Evolutionary conservation across 108 stramenopile species (phyloP), one percentile per base, ranked within the genome.

Genomic region (Skeletonema grethae): DNA sequence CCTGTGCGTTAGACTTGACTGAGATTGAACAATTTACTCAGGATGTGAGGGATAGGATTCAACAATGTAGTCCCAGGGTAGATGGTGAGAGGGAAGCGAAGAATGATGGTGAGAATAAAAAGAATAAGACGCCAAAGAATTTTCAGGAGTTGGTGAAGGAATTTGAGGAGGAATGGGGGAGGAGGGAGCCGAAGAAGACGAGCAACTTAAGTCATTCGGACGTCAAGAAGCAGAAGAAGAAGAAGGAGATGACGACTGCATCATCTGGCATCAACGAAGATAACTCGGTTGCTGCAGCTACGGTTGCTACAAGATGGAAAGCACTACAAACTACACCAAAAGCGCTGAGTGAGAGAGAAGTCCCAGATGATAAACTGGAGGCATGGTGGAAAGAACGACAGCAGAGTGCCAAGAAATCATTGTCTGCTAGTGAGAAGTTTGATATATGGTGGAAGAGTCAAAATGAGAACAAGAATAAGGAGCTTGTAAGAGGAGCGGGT

Each of bases 11-110:
- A 22, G 50, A 53, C 6, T 22, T 53, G 22, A 22, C 20, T 6
- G 50, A 53, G 22, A 53, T 53, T 53, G 50, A 53, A 24, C 50
- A 53, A 53, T 53, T 53, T 22, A 53, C 50, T 2, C 22, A 53
- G 4, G 50, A 53, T 8, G 22, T 53, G 50, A 53, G 50, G 8
- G 0, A 22, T 22, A 53, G 7, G 8, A 24, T 53, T 1, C 20
- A 53, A 7, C 22, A 0, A 0, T 24, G 50, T 53, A 53, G 4
- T 53, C 18, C 20, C 18, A 53, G 24, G 50, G n/a, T 53, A 1
- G 6, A 8, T 8, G 50, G 8, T 24, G 50, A n/a, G n/a, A n/a
- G n/a, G n/a, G n/a, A n/a, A n/a, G n/a, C n/a, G n/a, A n/a, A n/a
- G n/a, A n/a, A 53, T 20, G 50, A n/a, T 43, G 3, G 38, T 39